Evolutionary conservation across 1,284 basidiomycete species (phyloP), one percentile per base, ranked within the genome.

Genomic region (Puccinia horiana): DNA sequence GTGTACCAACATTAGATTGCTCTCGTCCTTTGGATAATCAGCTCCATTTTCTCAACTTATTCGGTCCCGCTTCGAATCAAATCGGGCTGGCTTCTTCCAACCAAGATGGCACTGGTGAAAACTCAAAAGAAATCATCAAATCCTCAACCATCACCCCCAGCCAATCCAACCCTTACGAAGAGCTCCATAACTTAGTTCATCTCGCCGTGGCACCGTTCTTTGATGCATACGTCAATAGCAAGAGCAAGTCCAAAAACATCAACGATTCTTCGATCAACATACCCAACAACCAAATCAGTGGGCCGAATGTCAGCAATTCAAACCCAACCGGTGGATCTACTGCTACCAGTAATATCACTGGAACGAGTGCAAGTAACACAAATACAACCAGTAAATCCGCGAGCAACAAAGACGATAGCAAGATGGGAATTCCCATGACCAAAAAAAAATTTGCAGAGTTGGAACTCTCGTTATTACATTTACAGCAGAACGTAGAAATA

Each of bases 361-460:
- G 76, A 47, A 37, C 72, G 0, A 80, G 74, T 40, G 47, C 83
- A 2, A 74, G 74, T 9, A 82, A 77, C 3, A 78, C 49, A 5
- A 83, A 84, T 52, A 73, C 77, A 3, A 72, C 40, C 3, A 92
- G 92, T 2, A 88, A 91, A 23, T 89, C 91, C 61, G 91, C 91
- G n/a, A 90, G 90, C 77, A 91, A 90, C 47, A 94, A 94, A 86
- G 94, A 94, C 83, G 93, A 93, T 85, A 91, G 90, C 73, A 94
- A 95, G 88, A 93, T 96, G 92, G 95, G 95, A 83, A 98, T 99
- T 82, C 96, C 97, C 6, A 94, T 98, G 90, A 96, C 96, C 47
- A 98, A 97, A 90, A 96, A 96, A 90, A 98, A 98, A 88, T 98
- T 99, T 86, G 96, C 96, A 23, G 96, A 99, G 86, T 91, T 99